phyloP scores from a whole-genome alignment of 495 filamentous ascomycete genomes.

The Immersiella caudata region DNA sequence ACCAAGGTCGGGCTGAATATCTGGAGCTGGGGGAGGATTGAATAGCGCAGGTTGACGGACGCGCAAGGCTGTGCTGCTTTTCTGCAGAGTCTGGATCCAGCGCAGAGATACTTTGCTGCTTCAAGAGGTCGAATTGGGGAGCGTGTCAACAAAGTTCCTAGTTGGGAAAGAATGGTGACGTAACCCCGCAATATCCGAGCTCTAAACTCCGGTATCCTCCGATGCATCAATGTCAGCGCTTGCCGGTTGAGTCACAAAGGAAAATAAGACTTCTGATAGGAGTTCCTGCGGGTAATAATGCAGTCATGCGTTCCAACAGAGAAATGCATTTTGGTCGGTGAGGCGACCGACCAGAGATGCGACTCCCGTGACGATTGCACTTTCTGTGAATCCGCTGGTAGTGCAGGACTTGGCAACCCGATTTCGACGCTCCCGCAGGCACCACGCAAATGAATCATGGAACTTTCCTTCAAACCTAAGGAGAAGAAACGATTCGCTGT shows the following conservation, averaged over 20 bases:
- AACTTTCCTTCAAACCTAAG: no score
- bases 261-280: not conserved
- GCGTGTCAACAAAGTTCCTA: not conserved
- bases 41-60: constrained; percentile 20
- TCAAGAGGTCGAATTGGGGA: not conserved
- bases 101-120: no score
- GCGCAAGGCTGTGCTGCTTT: not conserved
- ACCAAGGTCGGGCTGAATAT: constrained; percentile 53
- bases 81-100: not conserved
- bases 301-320: not conserved
- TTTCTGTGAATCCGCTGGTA: not conserved
- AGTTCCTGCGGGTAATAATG: not conserved
- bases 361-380: not conserved
- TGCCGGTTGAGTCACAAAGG: constrained; percentile 7
- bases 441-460: not conserved
- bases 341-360: not conserved
- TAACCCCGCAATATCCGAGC: not conserved
- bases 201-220: not conserved
- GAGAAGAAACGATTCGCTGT: not conserved
- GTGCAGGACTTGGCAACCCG: constrained; percentile 5
- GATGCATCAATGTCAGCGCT: not conserved
- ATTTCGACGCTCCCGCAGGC: not conserved
- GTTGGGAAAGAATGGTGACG: not conserved
- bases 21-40: constrained; percentile 48
- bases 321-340: not conserved